Evolutionary conservation across 495 filamentous ascomycete species (phyloP), one percentile per base, ranked within the genome.

Genomic region (Penicillium odoratum): DNA sequence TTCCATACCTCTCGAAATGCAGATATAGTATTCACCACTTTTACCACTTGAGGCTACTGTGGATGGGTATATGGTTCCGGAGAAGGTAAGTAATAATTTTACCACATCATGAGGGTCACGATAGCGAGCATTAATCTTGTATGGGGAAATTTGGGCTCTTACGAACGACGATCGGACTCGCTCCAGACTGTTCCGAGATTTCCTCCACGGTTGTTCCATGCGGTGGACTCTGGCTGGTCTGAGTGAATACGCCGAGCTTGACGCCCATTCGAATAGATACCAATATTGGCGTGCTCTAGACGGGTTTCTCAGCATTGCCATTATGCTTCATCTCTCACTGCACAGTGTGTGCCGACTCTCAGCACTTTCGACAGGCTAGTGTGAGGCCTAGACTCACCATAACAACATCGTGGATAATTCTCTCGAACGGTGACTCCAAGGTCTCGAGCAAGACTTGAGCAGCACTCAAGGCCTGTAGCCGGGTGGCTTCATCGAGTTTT

Each of bases 221-320:
- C 8, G 44, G 48, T 51, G 56, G 51, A 36, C 18, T 34, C 13
- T 53, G 30, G 31, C 55, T 42, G 16, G 60, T 56, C 7, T 47
- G 36, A 11, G 46, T 48, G 48, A 68, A 68, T 7, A 58, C 48
- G 1, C 46, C 61, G 1, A 64, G 56, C 15, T 68, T 53, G 34
- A 64, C 65, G 18, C 65, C 65, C 56, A 64, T 58, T 10, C 61
- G 57, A 26, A 64, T 15, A 16, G 61, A 45, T 56, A 62, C 60
- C 3, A 59, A 38, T 3, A 59, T 51, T 16, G 54, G 52, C 5
- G 48, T 34, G 26, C 52, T 59, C 62, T 64, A 10, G 2, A 33
- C 2, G 15, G 5, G 5, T 40, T 40, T n/a, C 3, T 40, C 15
- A 40, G 11, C 10, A 7, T 4, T 8, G 7, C 7, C 7, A 34